Evolutionary conservation across 2,329 filamentous ascomycete species (phyloP), one percentile per base, ranked within the genome.

Genomic region (Magnaporthiopsis rhizophila): DNA sequence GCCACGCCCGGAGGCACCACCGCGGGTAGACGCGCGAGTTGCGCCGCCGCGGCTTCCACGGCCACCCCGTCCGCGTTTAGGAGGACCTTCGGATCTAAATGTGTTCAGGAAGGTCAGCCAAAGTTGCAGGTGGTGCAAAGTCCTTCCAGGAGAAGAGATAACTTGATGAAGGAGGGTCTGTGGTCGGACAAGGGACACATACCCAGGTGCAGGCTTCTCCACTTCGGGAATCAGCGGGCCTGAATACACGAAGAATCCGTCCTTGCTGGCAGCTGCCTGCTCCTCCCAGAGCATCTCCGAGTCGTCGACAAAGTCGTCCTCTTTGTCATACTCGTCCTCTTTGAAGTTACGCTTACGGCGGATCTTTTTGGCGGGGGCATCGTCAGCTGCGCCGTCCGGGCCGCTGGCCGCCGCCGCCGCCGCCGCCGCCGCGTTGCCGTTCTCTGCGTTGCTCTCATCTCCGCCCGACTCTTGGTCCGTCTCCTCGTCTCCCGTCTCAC

Each of bases 161-260:
- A 21, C 7, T 21, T 21, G 15, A 45, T 45, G 38, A 7, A 21
- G 18, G 5, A 3, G 15, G 38, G 38, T 21, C 21, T 21, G 38
- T 15, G 38, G 38, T 21, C 7, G 38, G 15, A 9, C 38, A 62
- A 13, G 36, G 32, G 1, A 60, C 32, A 81, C 82, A 68, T 81
- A 84, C 82, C 79, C 80, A 65, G 76, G 74, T 68, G 80, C 77
- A 50, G 83, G 82, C 76, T 95, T 94, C 77, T 96, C 90, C 28
- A 89, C 90, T 76, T 96, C 92, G 6, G 90, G 90, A 28, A 98
- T 85, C 60, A 99, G 80, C 11, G 94, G 94, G 3, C 95, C 95
- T 66, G 91, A 96, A 76, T 97, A 99, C 1, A 99, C 95, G 74
- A 98, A 99, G 79, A 98, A 99, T 1, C 95, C 95, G 73, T 98